These are phyloP conservation scores for Rhododendron simsii DNA, from an alignment of 148 eudicot genomes.

Conservation along the genomic window DNA sequence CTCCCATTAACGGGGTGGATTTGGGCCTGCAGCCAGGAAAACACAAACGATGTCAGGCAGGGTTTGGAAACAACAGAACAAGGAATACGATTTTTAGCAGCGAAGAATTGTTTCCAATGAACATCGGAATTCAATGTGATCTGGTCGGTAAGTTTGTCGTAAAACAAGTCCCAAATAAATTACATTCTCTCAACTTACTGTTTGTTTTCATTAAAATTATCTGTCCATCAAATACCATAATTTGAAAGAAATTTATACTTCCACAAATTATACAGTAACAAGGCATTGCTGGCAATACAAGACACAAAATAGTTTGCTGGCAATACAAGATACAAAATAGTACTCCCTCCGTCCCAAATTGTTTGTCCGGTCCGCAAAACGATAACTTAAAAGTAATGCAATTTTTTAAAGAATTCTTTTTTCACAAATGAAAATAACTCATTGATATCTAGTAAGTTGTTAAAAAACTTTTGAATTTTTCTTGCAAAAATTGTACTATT, in stretches of 20 bases:
- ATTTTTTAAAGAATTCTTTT: no score
- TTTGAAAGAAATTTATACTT: not conserved
- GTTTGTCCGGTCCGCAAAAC: no score
- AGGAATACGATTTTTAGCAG: not conserved
- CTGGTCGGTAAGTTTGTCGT: not conserved
- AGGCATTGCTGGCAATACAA: not conserved
- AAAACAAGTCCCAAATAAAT: not conserved
- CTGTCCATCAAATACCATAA: not conserved
- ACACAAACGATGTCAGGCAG: not conserved
- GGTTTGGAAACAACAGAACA: not conserved
- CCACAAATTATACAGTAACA: not conserved
- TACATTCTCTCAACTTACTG: not conserved
- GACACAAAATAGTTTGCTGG: not conserved
- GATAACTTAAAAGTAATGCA: no score
- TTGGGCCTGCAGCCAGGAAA: slow-evolving; percentile 15
- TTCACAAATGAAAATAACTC: no score
- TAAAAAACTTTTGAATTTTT: no score
- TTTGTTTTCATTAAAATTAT: not conserved
- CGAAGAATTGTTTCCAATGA: not conserved
- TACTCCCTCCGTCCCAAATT: no score
- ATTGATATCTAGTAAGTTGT: no score
- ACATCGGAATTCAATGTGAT: not conserved
- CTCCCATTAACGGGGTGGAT: not conserved
- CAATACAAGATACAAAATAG: not conserved
- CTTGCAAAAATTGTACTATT: no score